Conservation (phyloP, 2,329 filamentous ascomycete species). For the Penicillium sp. region DNA sequence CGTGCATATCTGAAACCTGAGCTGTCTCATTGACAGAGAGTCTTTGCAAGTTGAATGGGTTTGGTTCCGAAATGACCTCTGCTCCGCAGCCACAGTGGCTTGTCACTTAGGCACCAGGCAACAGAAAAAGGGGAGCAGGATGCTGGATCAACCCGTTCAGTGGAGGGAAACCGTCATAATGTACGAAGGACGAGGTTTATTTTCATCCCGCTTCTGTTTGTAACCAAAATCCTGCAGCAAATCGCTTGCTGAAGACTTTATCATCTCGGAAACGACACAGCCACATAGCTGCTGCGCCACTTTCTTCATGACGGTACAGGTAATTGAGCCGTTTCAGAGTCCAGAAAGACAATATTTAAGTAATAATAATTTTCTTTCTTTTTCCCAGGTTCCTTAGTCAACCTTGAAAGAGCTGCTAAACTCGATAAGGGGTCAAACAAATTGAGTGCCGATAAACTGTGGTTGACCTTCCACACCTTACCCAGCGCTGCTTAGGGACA, state of each 20-base stretch:
- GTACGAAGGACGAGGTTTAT: background rate
- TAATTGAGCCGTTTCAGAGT: conserved; percentile 15
- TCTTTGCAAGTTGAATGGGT: background rate
- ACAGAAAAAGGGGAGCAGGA: conserved; percentile 9
- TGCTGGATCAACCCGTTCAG: background rate
- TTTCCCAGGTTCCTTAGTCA: conserved; percentile 19
- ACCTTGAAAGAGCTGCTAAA: conserved; percentile 14
- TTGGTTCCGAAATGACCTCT: background rate
- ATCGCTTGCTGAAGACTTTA: background rate
- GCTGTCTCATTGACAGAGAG: background rate
- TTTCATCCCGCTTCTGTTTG: background rate
- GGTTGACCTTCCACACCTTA: conserved; percentile 25
- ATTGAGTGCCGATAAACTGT: conserved; percentile 24
- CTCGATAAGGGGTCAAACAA: conserved; percentile 16
- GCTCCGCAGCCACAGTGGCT: conserved; percentile 15
- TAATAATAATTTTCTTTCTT: conserved; percentile 16
- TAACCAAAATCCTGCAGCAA: background rate
- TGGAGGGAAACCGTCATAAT: background rate
- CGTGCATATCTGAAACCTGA: conserved; percentile 1
- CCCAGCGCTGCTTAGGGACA: conserved; percentile 30
- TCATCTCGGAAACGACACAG: conserved; percentile 6
- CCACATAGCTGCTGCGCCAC: conserved; percentile 16
- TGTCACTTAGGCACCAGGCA: conserved; percentile 16
- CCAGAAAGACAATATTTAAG: conserved; percentile 8
- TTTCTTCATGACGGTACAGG: background rate